Evolutionary conservation across 257 asterid genomes (phyloP).

Genomic region (Apocynum venetum): DNA sequence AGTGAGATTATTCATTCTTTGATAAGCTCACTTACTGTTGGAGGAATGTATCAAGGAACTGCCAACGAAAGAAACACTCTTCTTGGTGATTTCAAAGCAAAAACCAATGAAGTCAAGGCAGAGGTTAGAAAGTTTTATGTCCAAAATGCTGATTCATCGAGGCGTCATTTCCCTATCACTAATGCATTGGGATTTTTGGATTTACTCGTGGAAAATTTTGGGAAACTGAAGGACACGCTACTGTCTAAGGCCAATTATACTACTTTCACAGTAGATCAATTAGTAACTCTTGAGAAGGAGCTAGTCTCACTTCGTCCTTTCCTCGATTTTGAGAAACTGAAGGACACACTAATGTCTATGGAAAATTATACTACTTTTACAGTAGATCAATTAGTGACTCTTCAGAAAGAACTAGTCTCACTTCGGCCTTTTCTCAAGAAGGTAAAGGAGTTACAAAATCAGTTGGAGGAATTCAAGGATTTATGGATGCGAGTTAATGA

Average conservation of each 20-base stretch:
- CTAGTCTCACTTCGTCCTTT: too few relatives aligned
- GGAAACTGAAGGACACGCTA: too few relatives aligned
- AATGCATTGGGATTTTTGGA: not conserved
- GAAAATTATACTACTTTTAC: not conserved
- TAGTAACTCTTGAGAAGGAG: too few relatives aligned
- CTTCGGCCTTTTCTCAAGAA: not conserved
- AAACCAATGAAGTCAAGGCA: not conserved
- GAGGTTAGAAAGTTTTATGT: not conserved
- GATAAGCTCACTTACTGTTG: not conserved
- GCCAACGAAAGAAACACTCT: not conserved
- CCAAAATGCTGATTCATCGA: not conserved
- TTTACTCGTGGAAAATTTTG: not conserved
- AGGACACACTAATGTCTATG: not conserved
- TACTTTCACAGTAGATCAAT: too few relatives aligned
- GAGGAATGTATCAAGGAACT: not conserved
- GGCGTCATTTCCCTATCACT: not conserved
- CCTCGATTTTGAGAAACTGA: too few relatives aligned
- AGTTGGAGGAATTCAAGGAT: too few relatives aligned
- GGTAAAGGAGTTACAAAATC: not conserved
- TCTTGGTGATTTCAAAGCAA: not conserved
- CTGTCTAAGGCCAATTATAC: too few relatives aligned
- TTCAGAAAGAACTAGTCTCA: not conserved
- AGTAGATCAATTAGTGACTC: not conserved
- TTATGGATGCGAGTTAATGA: not conserved
- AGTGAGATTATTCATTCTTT: not conserved